Evolutionary conservation across 1,284 basidiomycete species (phyloP), one percentile per base, ranked within the genome.

Genomic region (Pseudozyma sp.): DNA sequence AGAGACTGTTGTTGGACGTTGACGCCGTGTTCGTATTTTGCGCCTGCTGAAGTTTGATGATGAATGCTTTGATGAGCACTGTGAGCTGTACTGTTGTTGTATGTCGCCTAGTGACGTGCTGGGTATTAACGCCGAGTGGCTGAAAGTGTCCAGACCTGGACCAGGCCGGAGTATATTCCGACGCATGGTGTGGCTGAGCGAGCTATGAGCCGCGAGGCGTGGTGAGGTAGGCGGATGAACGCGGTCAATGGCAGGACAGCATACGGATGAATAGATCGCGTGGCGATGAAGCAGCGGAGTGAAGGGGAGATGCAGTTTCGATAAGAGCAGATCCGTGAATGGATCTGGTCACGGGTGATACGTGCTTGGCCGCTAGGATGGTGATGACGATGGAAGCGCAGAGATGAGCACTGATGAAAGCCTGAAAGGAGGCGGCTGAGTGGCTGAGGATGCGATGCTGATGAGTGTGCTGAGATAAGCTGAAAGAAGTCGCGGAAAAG

Each of bases 181-280:
- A 50, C 58, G 58, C 68, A 70, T 70, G 58, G 54, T 47, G 58
- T 51, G 47, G 25, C 12, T n/a, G 39, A 42, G 38, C 31, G 52
- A 18, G 21, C n/a, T 59, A 9, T 44, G 42, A 45, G 55, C 54
- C 65, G 44, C 36, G 13, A 11, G 35, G 18, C 34, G 53, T 57
- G 58, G 40, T 39, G 38, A 38, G 21, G 12, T 7, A 43, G 68
- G 43, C 34, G 36, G 39, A 36, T 25, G 25, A 3, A 48, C 47
- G 21, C 52, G 52, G 34, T 25, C 25, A 45, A 45, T 47, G 47
- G 42, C 13, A 44, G 53, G 35, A 43, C n/a, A 38, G 50, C 53
- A 55, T 62, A 21, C 35, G 55, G 38, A 52, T 48, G 16, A 38
- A 57, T 60, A 47, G 19, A 25, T 52, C 57, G 52, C 53, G 25